Evolutionary conservation across 225 moss, liverwort and hornwort species (phyloP).

Genomic region (Antitrichia curtipendula): DNA sequence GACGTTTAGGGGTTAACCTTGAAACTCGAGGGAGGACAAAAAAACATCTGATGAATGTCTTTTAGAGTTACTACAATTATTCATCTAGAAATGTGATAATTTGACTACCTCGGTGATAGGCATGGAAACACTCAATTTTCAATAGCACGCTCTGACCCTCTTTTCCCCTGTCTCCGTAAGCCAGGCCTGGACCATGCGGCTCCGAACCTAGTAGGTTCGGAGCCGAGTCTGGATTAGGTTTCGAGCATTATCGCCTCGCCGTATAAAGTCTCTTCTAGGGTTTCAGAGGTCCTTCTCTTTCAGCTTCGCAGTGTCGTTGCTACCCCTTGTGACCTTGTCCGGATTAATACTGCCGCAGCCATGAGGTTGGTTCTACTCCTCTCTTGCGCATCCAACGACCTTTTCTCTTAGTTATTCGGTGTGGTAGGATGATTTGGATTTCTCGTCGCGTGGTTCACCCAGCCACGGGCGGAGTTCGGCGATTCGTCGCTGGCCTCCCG

Average conservation of each 20-base stretch:
- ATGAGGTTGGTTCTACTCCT: background rate
- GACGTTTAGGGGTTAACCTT: too few species aligned
- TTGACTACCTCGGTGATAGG: background rate
- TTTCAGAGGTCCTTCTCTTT: background rate
- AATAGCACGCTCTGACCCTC: background rate
- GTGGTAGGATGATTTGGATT: background rate
- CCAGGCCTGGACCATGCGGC: background rate
- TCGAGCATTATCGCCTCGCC: background rate
- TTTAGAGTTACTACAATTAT: too few species aligned
- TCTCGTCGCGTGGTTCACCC: constrained; percentile 35
- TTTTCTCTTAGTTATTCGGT: background rate
- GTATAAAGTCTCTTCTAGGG: background rate
- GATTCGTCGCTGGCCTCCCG: constrained; percentile 1
- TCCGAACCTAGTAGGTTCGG: background rate
- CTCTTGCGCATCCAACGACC: background rate
- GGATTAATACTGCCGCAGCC: background rate
- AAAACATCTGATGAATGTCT: too few species aligned
- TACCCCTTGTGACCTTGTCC: background rate
- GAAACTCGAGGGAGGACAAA: too few species aligned
- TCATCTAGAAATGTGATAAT: background rate
- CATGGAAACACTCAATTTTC: background rate
- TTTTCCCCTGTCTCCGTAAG: background rate
- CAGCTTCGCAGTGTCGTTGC: constrained; percentile 7
- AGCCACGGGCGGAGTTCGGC: constrained; percentile 34
- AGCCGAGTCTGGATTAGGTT: background rate